Base-by-base conservation (phyloP, 148 eudicot species). In the Silene uniflora region DNA sequence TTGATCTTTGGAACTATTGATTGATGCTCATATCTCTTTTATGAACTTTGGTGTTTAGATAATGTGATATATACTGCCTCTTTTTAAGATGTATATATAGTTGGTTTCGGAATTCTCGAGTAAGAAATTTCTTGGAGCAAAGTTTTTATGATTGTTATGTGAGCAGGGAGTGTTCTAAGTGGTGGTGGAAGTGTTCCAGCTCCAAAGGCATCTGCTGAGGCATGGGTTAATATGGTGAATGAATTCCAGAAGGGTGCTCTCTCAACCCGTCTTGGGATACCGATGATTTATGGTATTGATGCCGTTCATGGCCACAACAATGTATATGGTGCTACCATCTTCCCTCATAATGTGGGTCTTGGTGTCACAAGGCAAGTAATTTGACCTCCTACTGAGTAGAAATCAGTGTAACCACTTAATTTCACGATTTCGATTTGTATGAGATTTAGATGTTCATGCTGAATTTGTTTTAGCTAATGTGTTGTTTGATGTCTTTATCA, bases 221-320 rank as follows among this genome's bases (percentile, higher is more conserved):
- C 81, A 59, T 89, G 93, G 93, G 84, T 89, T 21, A 82, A 85
- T 19, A 86, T 87, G 89, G 85, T 86, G 69, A 86, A 89, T 83
- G 89, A 83, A 44, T 59, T 89, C 78, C 93, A 89, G 63, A 88
- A 80, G 82, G 93, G 84, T 58, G 67, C 93, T n/a, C 79, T 89
- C 67, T 70, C 93, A 3, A 88, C 89, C 14, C 87, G 89, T 17
- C 89, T 89, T 1, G 88, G 87, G 32, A 89, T 89, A 46, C 93
- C 93, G 14, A 83, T 87, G 83, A 86, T 89, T 67, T 84, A 84
- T 68, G 93, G 93, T 7, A 86, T 88, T 65, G 91, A 88, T 81
- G 93, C 93, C 19, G 82, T 89, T 74, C 93, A 89, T 77, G 93
- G 93, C 69, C 85, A 89, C 76, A 87, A 87, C 85, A 87, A 87